Evolutionary conservation across 2,329 filamentous ascomycete species (phyloP).

Genomic region (Fusarium sublunatum): DNA sequence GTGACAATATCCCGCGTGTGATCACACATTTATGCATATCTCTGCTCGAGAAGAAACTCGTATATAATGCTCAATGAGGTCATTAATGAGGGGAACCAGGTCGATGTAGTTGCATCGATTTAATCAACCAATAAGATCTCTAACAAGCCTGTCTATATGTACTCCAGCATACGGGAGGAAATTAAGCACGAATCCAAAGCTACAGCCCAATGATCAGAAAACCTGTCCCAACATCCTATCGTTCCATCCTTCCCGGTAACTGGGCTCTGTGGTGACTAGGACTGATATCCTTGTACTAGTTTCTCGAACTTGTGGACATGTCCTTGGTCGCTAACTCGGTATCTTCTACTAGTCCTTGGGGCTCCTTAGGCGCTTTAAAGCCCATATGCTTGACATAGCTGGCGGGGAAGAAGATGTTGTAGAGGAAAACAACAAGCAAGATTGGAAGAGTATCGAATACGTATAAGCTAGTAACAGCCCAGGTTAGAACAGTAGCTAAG

Average conservation of each 20-base stretch:
- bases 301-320: not conserved
- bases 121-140: not conserved
- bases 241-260: too few relatives aligned
- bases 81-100: constrained; percentile 15
- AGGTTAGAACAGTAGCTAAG: rapidly evolving
- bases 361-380: constrained; percentile 24
- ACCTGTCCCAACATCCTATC: too few relatives aligned
- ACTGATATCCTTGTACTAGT: not conserved
- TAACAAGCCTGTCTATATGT: rapidly evolving
- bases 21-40: constrained; percentile 3
- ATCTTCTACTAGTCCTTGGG: not conserved
- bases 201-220: not conserved
- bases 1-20: not conserved
- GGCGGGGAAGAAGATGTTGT: constrained; percentile 36
- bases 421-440: constrained; percentile 32
- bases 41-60: constrained; percentile 1
- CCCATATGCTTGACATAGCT: constrained; percentile 34
- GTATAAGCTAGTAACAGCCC: constrained; percentile 9
- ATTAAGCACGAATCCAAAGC: not conserved
- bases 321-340: not conserved
- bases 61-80: constrained; percentile 8
- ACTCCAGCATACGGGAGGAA: not conserved
- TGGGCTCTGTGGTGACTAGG: too few relatives aligned
- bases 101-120: not conserved
- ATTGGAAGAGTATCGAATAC: constrained; percentile 36